These are phyloP conservation scores for Cordyceps fumosorosea DNA, from an alignment of 2,329 filamentous ascomycete species.

Conservation along the genomic window DNA sequence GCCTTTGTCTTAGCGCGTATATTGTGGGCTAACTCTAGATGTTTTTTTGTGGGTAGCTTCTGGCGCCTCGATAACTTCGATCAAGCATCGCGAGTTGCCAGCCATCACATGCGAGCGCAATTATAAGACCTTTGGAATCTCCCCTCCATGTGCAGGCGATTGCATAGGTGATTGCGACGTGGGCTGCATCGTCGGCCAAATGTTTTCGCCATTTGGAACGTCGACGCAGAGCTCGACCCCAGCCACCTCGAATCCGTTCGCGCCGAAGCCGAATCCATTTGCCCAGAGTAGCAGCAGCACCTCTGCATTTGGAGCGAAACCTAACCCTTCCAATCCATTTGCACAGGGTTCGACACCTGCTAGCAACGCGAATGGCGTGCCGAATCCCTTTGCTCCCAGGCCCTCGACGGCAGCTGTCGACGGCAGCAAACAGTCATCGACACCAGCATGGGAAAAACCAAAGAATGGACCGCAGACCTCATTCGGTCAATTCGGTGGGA, in stretches of 20 bases:
- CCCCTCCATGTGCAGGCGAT: constrained; percentile 28
- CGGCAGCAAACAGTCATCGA: background rate
- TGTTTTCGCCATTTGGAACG: constrained; percentile 32
- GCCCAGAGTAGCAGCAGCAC: constrained; percentile 25
- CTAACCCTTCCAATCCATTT: constrained; percentile 20
- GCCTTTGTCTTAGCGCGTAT: background rate
- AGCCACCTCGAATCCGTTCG: constrained; percentile 29
- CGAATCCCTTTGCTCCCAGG: constrained; percentile 9
- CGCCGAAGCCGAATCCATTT: constrained; percentile 25
- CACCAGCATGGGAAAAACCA: background rate
- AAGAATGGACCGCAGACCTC: background rate
- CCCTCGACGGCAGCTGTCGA: background rate
- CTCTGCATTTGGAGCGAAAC: constrained; percentile 13
- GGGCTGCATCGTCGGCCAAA: constrained; percentile 35
- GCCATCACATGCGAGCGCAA: constrained; percentile 8
- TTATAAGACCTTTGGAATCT: constrained; percentile 4
- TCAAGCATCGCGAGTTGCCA: constrained; percentile 8
- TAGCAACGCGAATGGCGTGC: constrained; percentile 12
- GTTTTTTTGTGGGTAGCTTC: constrained; percentile 12
- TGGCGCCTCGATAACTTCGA: constrained; percentile 9
- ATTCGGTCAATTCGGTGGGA: background rate
- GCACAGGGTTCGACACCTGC: constrained; percentile 24
- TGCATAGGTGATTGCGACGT: constrained; percentile 32
- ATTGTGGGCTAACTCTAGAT: background rate
- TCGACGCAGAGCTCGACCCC: constrained; percentile 29